phyloP scores from a whole-genome alignment of 2,329 filamentous ascomycete genomes.

The Pezicula neosporulosa region DNA sequence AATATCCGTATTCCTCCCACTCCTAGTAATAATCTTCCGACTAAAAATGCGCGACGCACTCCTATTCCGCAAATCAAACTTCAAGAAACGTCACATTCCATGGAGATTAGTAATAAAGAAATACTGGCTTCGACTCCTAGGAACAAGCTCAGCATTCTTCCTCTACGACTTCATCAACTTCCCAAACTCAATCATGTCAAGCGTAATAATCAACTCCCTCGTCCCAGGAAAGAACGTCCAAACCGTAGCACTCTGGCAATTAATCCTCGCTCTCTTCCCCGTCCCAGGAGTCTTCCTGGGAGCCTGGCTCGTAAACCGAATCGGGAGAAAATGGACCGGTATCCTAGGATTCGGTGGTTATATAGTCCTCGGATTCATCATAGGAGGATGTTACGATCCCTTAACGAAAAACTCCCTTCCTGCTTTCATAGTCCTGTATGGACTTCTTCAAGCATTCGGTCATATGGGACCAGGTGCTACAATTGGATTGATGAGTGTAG shows the following conservation, averaged over 20 bases:
- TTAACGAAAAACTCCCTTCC: conserved; percentile 25
- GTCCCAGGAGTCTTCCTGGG: conserved; percentile 31
- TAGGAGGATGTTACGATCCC: conserved; percentile 25
- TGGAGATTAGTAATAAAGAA: conserved; percentile 24
- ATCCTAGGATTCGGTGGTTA: conserved; percentile 25
- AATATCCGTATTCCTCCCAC: conserved; percentile 29
- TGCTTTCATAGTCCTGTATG: conserved; percentile 31
- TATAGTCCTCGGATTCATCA: conserved; percentile 25
- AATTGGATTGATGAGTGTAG: conserved; percentile 29
- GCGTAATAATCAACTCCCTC: conserved; percentile 29
- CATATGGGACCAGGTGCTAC: conserved; percentile 33
- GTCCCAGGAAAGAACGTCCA: conserved; percentile 29
- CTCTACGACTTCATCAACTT: conserved; percentile 35
- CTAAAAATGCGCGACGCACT: conserved; percentile 31
- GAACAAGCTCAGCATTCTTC: conserved; percentile 31
- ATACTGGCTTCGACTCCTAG: conserved; percentile 26
- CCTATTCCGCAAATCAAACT: conserved; percentile 30
- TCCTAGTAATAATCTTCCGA: conserved; percentile 29
- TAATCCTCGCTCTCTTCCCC: conserved; percentile 29
- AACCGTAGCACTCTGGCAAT: conserved; percentile 31
- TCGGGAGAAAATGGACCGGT: conserved; percentile 28
- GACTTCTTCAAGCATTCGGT: conserved; percentile 28
- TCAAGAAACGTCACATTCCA: conserved; percentile 25
- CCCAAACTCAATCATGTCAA: conserved; percentile 32
- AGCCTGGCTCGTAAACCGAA: conserved; percentile 28